phyloP scores from a whole-genome alignment of 2,329 filamentous ascomycete species.

The Sclerotinia subarctica region DNA sequence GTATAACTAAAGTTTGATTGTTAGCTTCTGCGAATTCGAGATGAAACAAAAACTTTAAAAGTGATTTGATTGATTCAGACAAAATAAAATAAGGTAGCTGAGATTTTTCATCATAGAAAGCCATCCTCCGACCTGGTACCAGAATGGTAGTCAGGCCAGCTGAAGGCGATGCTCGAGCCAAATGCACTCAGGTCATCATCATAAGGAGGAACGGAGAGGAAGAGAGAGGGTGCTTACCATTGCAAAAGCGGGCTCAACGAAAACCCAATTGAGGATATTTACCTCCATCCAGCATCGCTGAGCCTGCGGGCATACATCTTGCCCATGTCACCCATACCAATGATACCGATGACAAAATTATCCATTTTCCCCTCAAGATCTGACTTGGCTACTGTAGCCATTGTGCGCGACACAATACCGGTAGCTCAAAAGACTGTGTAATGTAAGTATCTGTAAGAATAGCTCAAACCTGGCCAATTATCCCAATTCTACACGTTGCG shows the following conservation, averaged over 20 bases:
- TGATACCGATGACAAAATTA: slow-evolving; percentile 81
- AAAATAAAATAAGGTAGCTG: slow-evolving; percentile 90
- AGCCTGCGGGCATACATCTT: slow-evolving; percentile 94
- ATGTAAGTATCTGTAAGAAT: background rate
- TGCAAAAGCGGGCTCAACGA: slow-evolving; percentile 32
- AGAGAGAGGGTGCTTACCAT: slow-evolving; percentile 38
- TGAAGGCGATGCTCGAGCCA: slow-evolving; percentile 94
- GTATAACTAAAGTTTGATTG: slow-evolving; percentile 18
- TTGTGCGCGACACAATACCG: background rate
- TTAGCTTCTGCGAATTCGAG: slow-evolving; percentile 33
- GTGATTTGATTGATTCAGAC: slow-evolving; percentile 64
- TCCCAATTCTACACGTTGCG: background rate
- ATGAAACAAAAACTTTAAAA: slow-evolving; percentile 21
- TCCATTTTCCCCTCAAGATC: slow-evolving; percentile 28
- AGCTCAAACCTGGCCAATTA: background rate
- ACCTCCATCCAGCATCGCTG: slow-evolving; percentile 95
- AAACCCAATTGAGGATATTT: slow-evolving; percentile 45
- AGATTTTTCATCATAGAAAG: slow-evolving; percentile 98
- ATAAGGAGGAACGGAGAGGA: slow-evolving; percentile 29
- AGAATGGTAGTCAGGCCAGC: slow-evolving; percentile 69
- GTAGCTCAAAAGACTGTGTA: background rate
- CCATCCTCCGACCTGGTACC: slow-evolving; percentile 58
- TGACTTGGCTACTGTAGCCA: slow-evolving; percentile 15
- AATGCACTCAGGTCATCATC: slow-evolving; percentile 99
- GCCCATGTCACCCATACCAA: slow-evolving; percentile 99